These are phyloP conservation scores for Eutypa lata DNA, from an alignment of 2,329 filamentous ascomycete genomes.

Conservation along the genomic window DNA sequence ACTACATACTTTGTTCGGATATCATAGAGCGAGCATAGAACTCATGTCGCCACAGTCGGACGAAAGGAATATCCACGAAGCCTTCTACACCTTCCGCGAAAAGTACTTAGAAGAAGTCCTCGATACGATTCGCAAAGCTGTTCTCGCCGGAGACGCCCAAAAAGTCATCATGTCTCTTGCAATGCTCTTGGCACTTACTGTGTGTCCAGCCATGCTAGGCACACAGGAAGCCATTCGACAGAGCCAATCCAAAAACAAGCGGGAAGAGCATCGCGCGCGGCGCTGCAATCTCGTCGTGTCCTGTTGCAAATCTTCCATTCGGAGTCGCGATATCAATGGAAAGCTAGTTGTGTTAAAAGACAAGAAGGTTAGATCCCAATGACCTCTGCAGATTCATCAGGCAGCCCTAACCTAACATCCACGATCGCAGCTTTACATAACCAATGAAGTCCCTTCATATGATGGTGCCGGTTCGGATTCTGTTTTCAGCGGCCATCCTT, in stretches of 20 bases:
- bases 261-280: constrained; percentile 47
- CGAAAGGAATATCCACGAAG: constrained; percentile 1
- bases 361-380: constrained; percentile 31
- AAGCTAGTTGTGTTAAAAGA: constrained; percentile 42
- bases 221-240: constrained; percentile 48
- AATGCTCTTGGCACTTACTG: constrained; percentile 38
- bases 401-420: constrained; percentile 1
- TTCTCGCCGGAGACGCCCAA: constrained; percentile 2
- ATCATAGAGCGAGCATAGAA: constrained; percentile 1
- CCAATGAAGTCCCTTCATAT: constrained; percentile 31
- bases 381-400: neutral
- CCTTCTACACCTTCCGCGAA: constrained; percentile 17
- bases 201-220: constrained; percentile 42
- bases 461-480: constrained; percentile 21
- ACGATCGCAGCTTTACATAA: constrained; percentile 40
- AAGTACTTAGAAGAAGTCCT: constrained; percentile 18
- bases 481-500: constrained; percentile 43
- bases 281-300: constrained; percentile 45
- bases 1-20: constrained; percentile 1
- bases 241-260: constrained; percentile 44
- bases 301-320: constrained; percentile 40
- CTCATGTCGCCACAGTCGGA: constrained; percentile 15
- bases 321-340: constrained; percentile 41
- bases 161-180: constrained; percentile 36
- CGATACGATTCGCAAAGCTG: constrained; percentile 3